These are phyloP conservation scores for Chlamydomonas applanata DNA, from an alignment of 139 green algal genomes.

Conservation along the genomic window DNA sequence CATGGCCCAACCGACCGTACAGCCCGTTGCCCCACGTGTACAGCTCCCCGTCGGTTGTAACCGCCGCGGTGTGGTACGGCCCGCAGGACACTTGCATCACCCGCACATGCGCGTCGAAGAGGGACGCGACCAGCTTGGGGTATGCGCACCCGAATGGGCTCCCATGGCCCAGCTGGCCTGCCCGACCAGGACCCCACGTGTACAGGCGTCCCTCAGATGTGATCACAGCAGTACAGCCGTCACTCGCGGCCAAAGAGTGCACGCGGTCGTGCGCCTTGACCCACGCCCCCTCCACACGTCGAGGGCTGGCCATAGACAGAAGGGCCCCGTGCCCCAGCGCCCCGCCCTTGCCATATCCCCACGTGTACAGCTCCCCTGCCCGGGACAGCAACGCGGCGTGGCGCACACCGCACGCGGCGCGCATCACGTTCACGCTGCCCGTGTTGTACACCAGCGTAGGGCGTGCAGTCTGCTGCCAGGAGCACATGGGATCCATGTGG, in stretches of 20 bases:
- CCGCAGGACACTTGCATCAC: conserved; percentile 74
- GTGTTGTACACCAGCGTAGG: conserved; percentile 54
- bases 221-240: conserved; percentile 67
- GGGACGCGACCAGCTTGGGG: conserved; percentile 10
- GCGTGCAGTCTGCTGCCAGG: conserved; percentile 38
- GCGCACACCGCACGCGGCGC: conserved; percentile 38
- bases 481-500: conserved; percentile 17
- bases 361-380: conserved; percentile 62
- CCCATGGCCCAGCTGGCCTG: conserved; percentile 64
- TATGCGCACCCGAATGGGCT: conserved; percentile 16
- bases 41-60: conserved; percentile 63
- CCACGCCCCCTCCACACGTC: conserved; percentile 53
- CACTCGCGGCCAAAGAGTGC: conserved; percentile 44
- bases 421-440: conserved; percentile 54
- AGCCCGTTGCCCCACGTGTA: conserved; percentile 95
- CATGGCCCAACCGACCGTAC: conserved; percentile 86
- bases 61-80: conserved; percentile 79
- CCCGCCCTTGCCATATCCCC: conserved; percentile 50
- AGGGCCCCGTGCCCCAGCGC: conserved; percentile 62
- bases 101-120: conserved; percentile 1
- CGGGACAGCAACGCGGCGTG: conserved; percentile 59
- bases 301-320: conserved; percentile 36
- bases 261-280: conserved; percentile 44
- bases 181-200: conserved; percentile 69
- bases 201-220: conserved; percentile 63